Percentiles rank a stretch among this genome's conserved stretches.
Evolutionary conservation across 495 filamentous ascomycete genomes (phyloP).

Genomic region (Talaromyces ruber): DNA sequence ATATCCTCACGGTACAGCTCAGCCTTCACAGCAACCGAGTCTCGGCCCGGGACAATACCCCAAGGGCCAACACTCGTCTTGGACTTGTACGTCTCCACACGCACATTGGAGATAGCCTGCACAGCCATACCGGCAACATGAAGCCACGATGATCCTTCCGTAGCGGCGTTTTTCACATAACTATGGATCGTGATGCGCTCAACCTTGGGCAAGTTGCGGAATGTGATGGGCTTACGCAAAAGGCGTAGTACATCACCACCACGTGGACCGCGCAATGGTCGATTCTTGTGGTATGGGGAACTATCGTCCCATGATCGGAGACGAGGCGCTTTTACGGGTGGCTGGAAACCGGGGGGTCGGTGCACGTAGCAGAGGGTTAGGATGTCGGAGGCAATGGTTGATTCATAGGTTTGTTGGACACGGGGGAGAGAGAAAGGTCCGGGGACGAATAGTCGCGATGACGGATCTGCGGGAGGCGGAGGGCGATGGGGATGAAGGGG

Average conservation of each 20-base stretch:
- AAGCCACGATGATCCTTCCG: slow-evolving; percentile 56
- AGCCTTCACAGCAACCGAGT: slow-evolving; percentile 53
- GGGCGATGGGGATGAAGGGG: slow-evolving; percentile 89
- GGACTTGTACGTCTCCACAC: slow-evolving; percentile 58
- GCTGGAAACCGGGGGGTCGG: slow-evolving; percentile 60
- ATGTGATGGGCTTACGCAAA: slow-evolving; percentile 67
- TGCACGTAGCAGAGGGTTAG: slow-evolving; percentile 84
- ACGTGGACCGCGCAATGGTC: slow-evolving; percentile 72
- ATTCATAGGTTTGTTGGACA: slow-evolving; percentile 81
- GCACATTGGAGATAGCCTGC: slow-evolving; percentile 77
- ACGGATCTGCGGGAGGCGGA: slow-evolving; percentile 71
- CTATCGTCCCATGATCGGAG: slow-evolving; percentile 81
- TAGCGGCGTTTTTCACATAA: slow-evolving; percentile 54
- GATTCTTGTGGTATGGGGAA: slow-evolving; percentile 89
- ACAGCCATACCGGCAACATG: slow-evolving; percentile 75
- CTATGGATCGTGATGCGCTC: slow-evolving; percentile 72
- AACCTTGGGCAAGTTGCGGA: slow-evolving; percentile 77
- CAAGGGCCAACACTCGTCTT: slow-evolving; percentile 59
- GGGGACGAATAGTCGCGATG: slow-evolving; percentile 81
- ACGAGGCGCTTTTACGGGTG: slow-evolving; percentile 54
- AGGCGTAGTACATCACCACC: slow-evolving; percentile 62
- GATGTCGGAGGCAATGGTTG: slow-evolving; percentile 81
- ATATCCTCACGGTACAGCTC: slow-evolving; percentile 70
- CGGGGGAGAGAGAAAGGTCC: slow-evolving; percentile 88
- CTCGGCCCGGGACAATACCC: slow-evolving; percentile 42